phyloP scores from a whole-genome alignment of 768 basidiomycete species.

The Boletus insuetus region DNA sequence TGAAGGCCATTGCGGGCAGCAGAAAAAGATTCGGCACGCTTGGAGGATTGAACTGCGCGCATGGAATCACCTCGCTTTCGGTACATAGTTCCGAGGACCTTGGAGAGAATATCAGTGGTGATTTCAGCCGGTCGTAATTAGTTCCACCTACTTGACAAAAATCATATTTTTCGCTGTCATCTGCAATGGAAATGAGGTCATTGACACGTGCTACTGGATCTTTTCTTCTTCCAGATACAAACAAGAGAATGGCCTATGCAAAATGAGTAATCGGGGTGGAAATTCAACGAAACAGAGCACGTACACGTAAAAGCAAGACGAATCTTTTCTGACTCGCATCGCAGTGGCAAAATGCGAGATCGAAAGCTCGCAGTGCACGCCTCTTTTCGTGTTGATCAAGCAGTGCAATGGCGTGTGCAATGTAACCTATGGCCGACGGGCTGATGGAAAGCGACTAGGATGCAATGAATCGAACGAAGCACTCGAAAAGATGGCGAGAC shows the following conservation, averaged over 20 bases:
- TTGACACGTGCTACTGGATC: background rate
- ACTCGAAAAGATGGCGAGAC: background rate
- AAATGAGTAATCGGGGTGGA: background rate
- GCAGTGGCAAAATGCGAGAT: background rate
- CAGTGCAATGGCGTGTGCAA: background rate
- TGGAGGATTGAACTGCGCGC: too few relatives aligned
- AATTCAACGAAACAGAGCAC: background rate
- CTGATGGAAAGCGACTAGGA: background rate
- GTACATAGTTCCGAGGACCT: conserved; percentile 3
- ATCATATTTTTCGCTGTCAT: background rate
- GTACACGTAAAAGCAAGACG: background rate
- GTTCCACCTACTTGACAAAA: background rate
- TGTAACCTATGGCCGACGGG: background rate
- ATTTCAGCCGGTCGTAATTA: too few relatives aligned
- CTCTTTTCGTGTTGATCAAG: background rate
- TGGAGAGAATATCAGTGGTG: too few relatives aligned
- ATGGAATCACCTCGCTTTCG: background rate
- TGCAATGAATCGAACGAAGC: background rate
- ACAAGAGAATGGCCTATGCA: background rate
- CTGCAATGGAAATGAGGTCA: background rate
- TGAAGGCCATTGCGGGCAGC: background rate
- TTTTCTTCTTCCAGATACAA: background rate
- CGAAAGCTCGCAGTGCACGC: background rate
- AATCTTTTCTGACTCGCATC: background rate
- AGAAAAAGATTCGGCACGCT: background rate